A percentile compares a stretch with the other conserved stretches of the same genome.
These are phyloP conservation scores for Begonia loranthoides DNA, from an alignment of 306 rosid genomes.

Conservation along the genomic window DNA sequence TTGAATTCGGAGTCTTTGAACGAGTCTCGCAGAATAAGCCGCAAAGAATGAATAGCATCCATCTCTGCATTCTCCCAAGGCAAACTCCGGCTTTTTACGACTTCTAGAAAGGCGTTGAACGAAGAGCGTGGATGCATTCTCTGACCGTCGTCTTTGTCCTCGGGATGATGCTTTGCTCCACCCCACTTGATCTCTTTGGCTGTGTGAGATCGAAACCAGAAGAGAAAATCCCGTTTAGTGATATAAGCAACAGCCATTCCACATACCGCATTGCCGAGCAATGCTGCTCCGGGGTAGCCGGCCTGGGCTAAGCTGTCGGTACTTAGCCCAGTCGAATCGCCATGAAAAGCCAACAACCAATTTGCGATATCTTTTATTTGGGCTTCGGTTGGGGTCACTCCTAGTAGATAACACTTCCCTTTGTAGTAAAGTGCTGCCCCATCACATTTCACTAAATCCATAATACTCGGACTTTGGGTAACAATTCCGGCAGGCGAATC, in stretches of 20 bases:
- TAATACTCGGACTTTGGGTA: slow-evolving; percentile 85
- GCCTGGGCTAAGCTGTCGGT: slow-evolving; percentile 96
- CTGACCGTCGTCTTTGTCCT: slow-evolving; percentile 95
- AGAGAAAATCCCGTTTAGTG: slow-evolving; percentile 62
- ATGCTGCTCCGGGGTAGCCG: slow-evolving; percentile 80
- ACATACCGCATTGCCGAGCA: slow-evolving; percentile 86
- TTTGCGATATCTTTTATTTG: slow-evolving; percentile 79
- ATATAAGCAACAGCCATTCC: slow-evolving; percentile 97
- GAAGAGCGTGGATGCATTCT: slow-evolving; percentile 99
- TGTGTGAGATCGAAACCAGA: slow-evolving; percentile 95
- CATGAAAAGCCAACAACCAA: slow-evolving; percentile 76
- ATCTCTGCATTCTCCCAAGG: slow-evolving; percentile 94
- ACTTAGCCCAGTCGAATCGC: slow-evolving; percentile 90
- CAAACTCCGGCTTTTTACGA: slow-evolving; percentile 88
- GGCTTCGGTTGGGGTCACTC: slow-evolving; percentile 66
- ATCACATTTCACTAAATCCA: slow-evolving; percentile 87
- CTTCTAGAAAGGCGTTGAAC: slow-evolving; percentile 92
- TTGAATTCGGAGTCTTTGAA: slow-evolving; percentile 48
- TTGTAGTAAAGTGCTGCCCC: slow-evolving; percentile 78
- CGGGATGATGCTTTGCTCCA: slow-evolving; percentile 98
- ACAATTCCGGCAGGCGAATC: slow-evolving; percentile 82
- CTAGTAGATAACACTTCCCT: slow-evolving; percentile 54
- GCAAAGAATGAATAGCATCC: slow-evolving; percentile 98
- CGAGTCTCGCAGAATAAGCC: slow-evolving; percentile 85
- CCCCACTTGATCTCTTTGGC: slow-evolving; percentile 96